phyloP scores from a whole-genome alignment of 2,329 filamentous ascomycete species.

The Shiraia bambusicola region DNA sequence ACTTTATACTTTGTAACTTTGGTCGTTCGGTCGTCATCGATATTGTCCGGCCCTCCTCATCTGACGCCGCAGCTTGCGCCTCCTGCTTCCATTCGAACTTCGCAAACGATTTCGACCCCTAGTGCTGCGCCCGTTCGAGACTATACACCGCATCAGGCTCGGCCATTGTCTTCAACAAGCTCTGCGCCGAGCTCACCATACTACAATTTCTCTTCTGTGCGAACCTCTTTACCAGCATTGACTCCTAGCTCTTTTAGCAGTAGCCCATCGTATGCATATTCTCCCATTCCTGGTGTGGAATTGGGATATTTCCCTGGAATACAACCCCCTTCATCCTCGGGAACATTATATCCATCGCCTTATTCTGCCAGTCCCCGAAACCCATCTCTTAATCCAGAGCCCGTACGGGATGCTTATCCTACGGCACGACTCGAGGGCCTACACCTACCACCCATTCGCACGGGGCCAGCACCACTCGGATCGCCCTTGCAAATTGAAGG shows the following conservation, averaged over 20 bases:
- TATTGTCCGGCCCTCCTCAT: slow-evolving; percentile 31
- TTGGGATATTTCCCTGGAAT: slow-evolving; percentile 37
- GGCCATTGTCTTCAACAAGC: slow-evolving; percentile 35
- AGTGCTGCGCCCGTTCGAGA: slow-evolving; percentile 27
- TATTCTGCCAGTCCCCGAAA: slow-evolving; percentile 31
- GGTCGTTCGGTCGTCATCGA: slow-evolving; percentile 36
- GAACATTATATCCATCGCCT: slow-evolving; percentile 29
- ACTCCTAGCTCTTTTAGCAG: slow-evolving; percentile 38
- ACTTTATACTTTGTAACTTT: slow-evolving; percentile 50
- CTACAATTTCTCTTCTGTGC: slow-evolving; percentile 37
- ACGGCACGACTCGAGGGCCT: slow-evolving; percentile 33
- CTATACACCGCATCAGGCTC: slow-evolving; percentile 29
- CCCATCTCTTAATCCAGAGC: slow-evolving; percentile 30
- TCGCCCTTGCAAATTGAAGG: slow-evolving; percentile 34
- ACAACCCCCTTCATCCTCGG: slow-evolving; percentile 29
- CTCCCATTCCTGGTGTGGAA: slow-evolving; percentile 37
- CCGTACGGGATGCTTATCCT: slow-evolving; percentile 27
- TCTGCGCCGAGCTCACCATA: slow-evolving; percentile 40
- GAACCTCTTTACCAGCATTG: slow-evolving; percentile 38
- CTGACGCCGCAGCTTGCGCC: slow-evolving; percentile 38
- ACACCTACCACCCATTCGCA: slow-evolving; percentile 42
- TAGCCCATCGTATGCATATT: slow-evolving; percentile 39
- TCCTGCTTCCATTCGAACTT: slow-evolving; percentile 29
- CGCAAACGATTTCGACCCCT: slow-evolving; percentile 34
- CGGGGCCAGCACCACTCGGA: slow-evolving; percentile 31